phyloP scores from a whole-genome alignment of 441 rosid species.

The Raphanus hybrid region DNA sequence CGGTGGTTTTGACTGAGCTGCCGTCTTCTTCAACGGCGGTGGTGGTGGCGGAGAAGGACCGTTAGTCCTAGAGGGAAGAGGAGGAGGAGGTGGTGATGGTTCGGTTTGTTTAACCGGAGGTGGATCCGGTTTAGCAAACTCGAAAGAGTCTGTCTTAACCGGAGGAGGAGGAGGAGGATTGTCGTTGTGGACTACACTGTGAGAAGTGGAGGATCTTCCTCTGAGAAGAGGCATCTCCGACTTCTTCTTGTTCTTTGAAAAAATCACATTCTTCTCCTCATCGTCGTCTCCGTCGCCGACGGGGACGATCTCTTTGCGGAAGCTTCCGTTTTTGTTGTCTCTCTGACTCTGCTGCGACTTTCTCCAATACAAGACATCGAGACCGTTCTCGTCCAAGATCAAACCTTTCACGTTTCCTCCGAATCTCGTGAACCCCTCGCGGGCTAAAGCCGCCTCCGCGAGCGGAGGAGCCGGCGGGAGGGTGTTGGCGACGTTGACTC shows the following conservation, averaged over 20 bases:
- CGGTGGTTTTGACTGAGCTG: slow-evolving; percentile 41
- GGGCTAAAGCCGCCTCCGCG: slow-evolving; percentile 20
- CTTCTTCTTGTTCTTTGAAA: slow-evolving; percentile 36
- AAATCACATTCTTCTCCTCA: slow-evolving; percentile 32
- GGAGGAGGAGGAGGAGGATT: slow-evolving; percentile 25
- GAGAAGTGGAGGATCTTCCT: slow-evolving; percentile 71
- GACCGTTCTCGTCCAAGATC: slow-evolving; percentile 80
- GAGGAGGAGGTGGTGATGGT: slow-evolving; percentile 38
- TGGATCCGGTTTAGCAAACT: slow-evolving; percentile 39
- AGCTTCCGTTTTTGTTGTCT: slow-evolving; percentile 42
- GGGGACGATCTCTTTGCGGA: slow-evolving; percentile 28
- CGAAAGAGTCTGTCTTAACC: slow-evolving; percentile 32
- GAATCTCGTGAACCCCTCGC: slow-evolving; percentile 44
- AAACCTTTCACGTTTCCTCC: slow-evolving; percentile 61
- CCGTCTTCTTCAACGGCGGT: slow-evolving; percentile 49
- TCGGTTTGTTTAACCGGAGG: slow-evolving; percentile 39
- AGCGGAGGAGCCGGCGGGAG: slow-evolving; percentile 18
- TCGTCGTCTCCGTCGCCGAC: slow-evolving; percentile 19
- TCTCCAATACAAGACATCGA: slow-evolving; percentile 88
- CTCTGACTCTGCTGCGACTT: slow-evolving; percentile 57
- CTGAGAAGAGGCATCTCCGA: slow-evolving; percentile 67
- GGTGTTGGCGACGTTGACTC: slow-evolving; percentile 22
- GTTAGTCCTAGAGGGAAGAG: slow-evolving; percentile 45
- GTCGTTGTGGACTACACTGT: slow-evolving; percentile 45
- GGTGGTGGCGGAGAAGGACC: slow-evolving; percentile 51